Evolutionary conservation across 352 stramenopile genomes (phyloP).

Genomic region (Phytophthora agathidicida): DNA sequence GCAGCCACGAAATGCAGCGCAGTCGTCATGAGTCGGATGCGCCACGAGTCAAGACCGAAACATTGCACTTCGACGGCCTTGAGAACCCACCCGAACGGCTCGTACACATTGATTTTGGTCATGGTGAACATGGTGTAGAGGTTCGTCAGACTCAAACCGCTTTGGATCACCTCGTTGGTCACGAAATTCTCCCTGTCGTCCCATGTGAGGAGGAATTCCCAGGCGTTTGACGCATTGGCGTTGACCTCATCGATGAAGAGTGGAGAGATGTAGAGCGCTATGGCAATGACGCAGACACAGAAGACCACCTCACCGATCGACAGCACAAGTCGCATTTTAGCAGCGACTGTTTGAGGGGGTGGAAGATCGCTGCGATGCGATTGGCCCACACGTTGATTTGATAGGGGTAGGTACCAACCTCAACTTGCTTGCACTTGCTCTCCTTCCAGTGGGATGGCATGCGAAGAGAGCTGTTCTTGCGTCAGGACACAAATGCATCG

Average conservation of each 20-base stretch:
- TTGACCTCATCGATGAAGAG: slow-evolving; percentile 16
- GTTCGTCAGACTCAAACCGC: slow-evolving; percentile 33
- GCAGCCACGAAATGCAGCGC: slow-evolving; percentile 45
- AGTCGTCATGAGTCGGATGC: slow-evolving; percentile 47
- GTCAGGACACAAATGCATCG: too few species aligned
- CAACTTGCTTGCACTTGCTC: background rate
- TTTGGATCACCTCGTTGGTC: slow-evolving; percentile 52
- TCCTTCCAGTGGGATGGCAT: background rate
- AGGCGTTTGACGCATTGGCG: slow-evolving; percentile 18
- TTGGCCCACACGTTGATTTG: slow-evolving; percentile 18
- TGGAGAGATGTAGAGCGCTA: slow-evolving; percentile 21
- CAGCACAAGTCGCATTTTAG: slow-evolving; percentile 30
- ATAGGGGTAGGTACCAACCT: slow-evolving; percentile 22
- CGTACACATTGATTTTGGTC: slow-evolving; percentile 70
- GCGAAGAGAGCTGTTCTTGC: background rate
- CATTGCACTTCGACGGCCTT: slow-evolving; percentile 53
- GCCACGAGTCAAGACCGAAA: slow-evolving; percentile 43
- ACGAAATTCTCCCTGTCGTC: slow-evolving; percentile 71
- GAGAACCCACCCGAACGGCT: slow-evolving; percentile 68
- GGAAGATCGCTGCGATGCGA: slow-evolving; percentile 21
- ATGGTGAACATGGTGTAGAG: slow-evolving; percentile 57
- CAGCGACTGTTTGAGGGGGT: slow-evolving; percentile 3
- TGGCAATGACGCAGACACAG: slow-evolving; percentile 6
- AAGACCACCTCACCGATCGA: slow-evolving; percentile 21
- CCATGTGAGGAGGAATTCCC: slow-evolving; percentile 59